Evolutionary conservation across 306 rosid genomes (phyloP).

Genomic region (Chamaecrista fasciculata): DNA sequence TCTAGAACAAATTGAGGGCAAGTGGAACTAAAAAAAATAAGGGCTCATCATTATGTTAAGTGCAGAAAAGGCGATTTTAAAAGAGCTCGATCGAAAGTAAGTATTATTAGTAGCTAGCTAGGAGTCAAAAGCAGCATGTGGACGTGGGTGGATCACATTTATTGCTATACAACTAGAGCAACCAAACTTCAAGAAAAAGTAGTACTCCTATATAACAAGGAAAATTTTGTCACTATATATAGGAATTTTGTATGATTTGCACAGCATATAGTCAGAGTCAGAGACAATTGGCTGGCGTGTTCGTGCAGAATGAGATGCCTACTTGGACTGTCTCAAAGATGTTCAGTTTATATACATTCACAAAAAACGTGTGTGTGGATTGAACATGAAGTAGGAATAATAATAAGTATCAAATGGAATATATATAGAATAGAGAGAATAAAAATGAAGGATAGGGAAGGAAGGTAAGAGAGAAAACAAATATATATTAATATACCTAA

Average conservation of each 20-base stretch:
- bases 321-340: conserved; percentile 24
- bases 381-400: conserved; percentile 10
- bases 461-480: neutral
- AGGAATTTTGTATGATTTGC: neutral
- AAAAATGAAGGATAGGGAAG: neutral
- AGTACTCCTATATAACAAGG: conserved; percentile 1
- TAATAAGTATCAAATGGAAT: neutral
- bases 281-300: conserved; percentile 35
- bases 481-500: conserved; percentile 25
- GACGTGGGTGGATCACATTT: conserved; percentile 44
- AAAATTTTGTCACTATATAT: conserved; percentile 15
- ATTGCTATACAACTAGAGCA: conserved; percentile 26
- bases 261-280: conserved; percentile 8
- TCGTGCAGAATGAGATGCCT: conserved; percentile 8
- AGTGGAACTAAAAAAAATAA: conserved; percentile 31
- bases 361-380: conserved; percentile 48
- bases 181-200: conserved; percentile 31
- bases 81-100: neutral
- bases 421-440: neutral
- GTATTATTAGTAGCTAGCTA: too few species aligned
- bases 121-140: conserved; percentile 34
- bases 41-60: neutral
- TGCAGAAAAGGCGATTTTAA: neutral
- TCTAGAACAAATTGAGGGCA: conserved; percentile 23
- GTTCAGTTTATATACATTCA: conserved; percentile 10